Evolutionary conservation across 257 asterid genomes (phyloP), one percentile per base, ranked within the genome.

Genomic region (Przewalskia tangutica): DNA sequence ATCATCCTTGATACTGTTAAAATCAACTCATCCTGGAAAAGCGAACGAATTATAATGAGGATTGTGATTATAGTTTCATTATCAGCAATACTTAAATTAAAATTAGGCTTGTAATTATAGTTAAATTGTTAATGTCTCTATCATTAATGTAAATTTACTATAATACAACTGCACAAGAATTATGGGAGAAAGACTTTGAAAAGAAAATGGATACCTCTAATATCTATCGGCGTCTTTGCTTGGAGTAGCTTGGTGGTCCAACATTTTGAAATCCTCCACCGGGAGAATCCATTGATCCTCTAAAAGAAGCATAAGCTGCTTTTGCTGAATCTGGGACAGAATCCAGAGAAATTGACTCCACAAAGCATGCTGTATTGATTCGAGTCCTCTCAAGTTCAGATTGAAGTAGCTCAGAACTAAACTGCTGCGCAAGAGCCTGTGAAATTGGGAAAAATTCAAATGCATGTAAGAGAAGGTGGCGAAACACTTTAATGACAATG

Each of bases 341-440:
- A 83, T 91, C 98, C 81, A 92, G 81, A 6, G 98, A 90, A 53
- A 94, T 90, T 0, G 97, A 86, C 85, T 94, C 99, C 62, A 94
- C 95, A 64, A 96, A 96, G 88, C 99, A 96, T 51, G 98, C 97
- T 2, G 98, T 92, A 84, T 96, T 96, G 84, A 96, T 91, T 77
- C 98, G 86, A 1, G 97, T 96, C 89, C 99, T 90, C 83, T 96
- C 99, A 0, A 96, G 97, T 88, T 96, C 99, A 1, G 88, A 84
- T 84, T 96, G 98, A 77, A 96, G 98, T 71, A 91, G 89, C 81
- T 96, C 99, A 7, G 97, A 82, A 63, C 98, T 90, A 87, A 79
- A 96, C 84, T 96, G 99, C 90, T 94, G 99, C 60, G 98, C 98
- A 36, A 96, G 97, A 85, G 95, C 97, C 99, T 95, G 80, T 13